A percentile compares a stretch with the other conserved stretches of the same genome.
These are phyloP conservation scores for Tetradesmus obliquus DNA, from an alignment of 139 green algal genomes.

Conservation along the genomic window DNA sequence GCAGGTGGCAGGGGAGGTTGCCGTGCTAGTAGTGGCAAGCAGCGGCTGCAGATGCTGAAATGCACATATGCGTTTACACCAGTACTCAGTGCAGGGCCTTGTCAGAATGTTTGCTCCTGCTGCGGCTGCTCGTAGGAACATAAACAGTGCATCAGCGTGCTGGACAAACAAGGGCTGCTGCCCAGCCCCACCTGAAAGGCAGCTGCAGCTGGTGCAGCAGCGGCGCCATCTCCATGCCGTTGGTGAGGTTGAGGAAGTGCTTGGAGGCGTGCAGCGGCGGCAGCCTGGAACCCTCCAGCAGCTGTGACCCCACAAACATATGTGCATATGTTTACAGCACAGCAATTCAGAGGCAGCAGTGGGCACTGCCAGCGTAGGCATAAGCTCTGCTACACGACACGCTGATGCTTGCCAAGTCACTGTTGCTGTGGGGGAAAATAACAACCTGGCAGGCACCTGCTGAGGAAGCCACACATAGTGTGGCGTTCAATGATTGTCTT, in stretches of 20 bases:
- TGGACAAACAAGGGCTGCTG: not conserved
- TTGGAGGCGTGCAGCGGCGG: conserved; percentile 1
- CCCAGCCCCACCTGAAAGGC: conserved; percentile 57
- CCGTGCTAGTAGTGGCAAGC: not conserved
- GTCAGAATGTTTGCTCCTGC: not conserved
- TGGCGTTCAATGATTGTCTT: too few species aligned
- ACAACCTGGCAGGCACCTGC: not conserved
- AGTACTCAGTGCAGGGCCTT: not conserved
- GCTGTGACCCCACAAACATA: not conserved
- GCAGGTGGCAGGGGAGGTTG: not conserved
- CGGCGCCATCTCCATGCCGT: conserved; percentile 75
- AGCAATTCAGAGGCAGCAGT: not conserved
- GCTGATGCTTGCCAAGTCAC: not conserved
- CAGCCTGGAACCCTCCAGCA: conserved; percentile 14
- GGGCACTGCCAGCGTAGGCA: not conserved
- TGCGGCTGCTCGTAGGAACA: not conserved
- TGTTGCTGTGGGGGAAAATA: not conserved
- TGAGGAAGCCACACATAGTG: too few species aligned
- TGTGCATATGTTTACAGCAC: not conserved
- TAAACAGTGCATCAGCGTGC: not conserved
- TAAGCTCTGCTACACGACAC: not conserved
- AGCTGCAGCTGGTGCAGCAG: conserved; percentile 62
- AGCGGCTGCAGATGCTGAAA: not conserved
- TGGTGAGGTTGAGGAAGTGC: conserved; percentile 80
- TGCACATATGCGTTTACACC: too few species aligned